Evolutionary conservation across 2,329 filamentous ascomycete genomes (phyloP), one percentile per base, ranked within the genome.

Genomic region (Dactylellina cionopaga): DNA sequence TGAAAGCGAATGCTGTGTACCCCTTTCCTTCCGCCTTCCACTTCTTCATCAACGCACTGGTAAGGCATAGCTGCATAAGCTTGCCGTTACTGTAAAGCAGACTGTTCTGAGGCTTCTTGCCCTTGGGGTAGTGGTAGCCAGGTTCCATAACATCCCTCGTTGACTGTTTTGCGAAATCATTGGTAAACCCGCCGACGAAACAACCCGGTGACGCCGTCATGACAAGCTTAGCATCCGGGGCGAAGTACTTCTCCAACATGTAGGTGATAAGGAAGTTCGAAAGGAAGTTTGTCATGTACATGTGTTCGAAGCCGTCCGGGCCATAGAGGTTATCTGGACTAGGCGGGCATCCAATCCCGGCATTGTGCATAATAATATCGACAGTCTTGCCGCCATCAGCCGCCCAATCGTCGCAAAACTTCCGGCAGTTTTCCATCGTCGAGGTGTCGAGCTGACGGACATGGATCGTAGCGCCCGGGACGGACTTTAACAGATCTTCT

Each of bases 241-340:
- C 59, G 3, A 72, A 62, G 52, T 43, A 72, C 13, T 46, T 31
- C 46, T 72, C 68, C n/a, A 72, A 29, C 22, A 56, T 33, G 15
- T 52, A 39, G 24, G 68, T 72, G 10, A 72, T 51, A 13, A 72
- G 25, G 46, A 72, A 27, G 22, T 72, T 72, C n/a, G 68, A 72
- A 11, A 72, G 59, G 47, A 72, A 65, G 54, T 72, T 72, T 13
- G 68, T 72, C 52, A 65, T 59, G 24, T 72, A 72, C 52, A 72
- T 56, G 46, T 65, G 31, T 31, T 72, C 68, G 35, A 59, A 65
- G 15, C 59, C 59, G 24, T 72, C 68, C 5, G 68, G 44, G 13
- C 59, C 33, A 19, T 46, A 72, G 19, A 37, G 15, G 22, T 52
- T 35, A 1, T 72, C 68, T 2, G 44, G 17, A 11, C 1, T 35